A percentile compares a stretch with the other conserved stretches of the same genome.
These are phyloP conservation scores for Corylus americana DNA, from an alignment of 306 rosid genomes.

Conservation along the genomic window DNA sequence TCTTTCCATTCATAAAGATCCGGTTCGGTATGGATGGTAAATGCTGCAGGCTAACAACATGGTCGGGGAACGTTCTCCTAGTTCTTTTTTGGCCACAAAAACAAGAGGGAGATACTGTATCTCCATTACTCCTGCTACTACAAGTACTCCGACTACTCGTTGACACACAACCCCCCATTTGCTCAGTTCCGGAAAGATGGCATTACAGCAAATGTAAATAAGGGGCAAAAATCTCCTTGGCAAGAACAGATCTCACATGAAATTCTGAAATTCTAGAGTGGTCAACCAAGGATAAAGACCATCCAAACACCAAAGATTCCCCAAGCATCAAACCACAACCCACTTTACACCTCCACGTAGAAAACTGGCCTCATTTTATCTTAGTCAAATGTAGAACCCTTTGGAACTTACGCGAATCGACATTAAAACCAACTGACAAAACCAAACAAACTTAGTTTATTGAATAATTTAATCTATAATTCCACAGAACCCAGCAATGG, in stretches of 20 bases:
- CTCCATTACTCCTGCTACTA: slow-evolving; percentile 84
- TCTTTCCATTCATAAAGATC: slow-evolving; percentile 79
- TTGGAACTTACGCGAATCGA: slow-evolving; percentile 20
- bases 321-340: slow-evolving; percentile 37
- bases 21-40: slow-evolving; percentile 74
- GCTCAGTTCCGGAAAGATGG: slow-evolving; percentile 50
- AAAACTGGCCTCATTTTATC: slow-evolving; percentile 35
- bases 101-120: slow-evolving; percentile 55
- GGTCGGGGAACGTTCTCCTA: slow-evolving; percentile 76
- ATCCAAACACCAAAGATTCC: slow-evolving; percentile 40
- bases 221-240: slow-evolving; percentile 31
- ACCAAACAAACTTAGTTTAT: slow-evolving; percentile 43
- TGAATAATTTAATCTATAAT: slow-evolving; percentile 37
- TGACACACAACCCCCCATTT: slow-evolving; percentile 93
- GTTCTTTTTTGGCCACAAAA: slow-evolving; percentile 56
- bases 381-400: slow-evolving; percentile 47
- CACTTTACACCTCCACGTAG: slow-evolving; percentile 39
- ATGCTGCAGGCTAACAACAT: slow-evolving; percentile 55
- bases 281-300: slow-evolving; percentile 43
- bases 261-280: slow-evolving; percentile 39
- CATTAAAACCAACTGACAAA: slow-evolving; percentile 52
- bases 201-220: slow-evolving; percentile 49
- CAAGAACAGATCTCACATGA: slow-evolving; percentile 54
- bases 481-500: slow-evolving; percentile 41
- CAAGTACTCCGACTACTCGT: slow-evolving; percentile 75